Percentiles rank a stretch among this genome's conserved stretches.
Evolutionary conservation across 768 basidiomycete genomes (phyloP).

Genomic region (Plicaturopsis crispa): DNA sequence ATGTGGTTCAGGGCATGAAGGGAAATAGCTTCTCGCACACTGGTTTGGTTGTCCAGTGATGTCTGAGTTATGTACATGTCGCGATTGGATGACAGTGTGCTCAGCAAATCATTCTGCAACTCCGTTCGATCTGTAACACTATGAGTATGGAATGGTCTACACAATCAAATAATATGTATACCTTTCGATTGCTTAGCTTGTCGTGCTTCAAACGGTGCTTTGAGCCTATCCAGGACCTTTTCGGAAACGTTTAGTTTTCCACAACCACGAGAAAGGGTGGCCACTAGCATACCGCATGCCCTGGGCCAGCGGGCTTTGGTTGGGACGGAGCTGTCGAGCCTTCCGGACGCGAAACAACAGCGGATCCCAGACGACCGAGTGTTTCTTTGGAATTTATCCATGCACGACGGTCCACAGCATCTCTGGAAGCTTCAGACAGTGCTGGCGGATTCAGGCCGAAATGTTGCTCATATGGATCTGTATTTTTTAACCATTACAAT

Average conservation of each 20-base stretch:
- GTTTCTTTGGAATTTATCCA: constrained; percentile 50
- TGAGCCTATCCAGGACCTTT: constrained; percentile 53
- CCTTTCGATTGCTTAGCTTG: constrained; percentile 50
- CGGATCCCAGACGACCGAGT: constrained; percentile 51
- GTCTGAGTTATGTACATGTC: constrained; percentile 73
- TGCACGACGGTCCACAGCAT: constrained; percentile 41
- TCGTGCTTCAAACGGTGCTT: constrained; percentile 42
- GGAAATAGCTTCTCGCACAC: constrained; percentile 59
- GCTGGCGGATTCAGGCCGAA: constrained; percentile 56
- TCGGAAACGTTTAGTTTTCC: constrained; percentile 1
- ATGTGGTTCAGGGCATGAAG: constrained; percentile 87
- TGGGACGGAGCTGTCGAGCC: constrained; percentile 22
- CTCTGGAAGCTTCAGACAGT: constrained; percentile 41
- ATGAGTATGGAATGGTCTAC: constrained; percentile 2
- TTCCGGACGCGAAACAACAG: constrained; percentile 42
- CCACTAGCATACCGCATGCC: too few relatives aligned
- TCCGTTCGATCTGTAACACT: constrained; percentile 34
- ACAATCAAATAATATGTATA: constrained; percentile 15
- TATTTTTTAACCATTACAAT: too few relatives aligned
- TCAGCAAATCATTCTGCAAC: constrained; percentile 64
- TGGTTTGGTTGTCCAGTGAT: constrained; percentile 55
- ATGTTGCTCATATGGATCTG: constrained; percentile 62
- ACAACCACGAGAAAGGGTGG: too few relatives aligned
- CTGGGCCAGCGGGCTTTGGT: constrained; percentile 15
- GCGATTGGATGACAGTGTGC: constrained; percentile 53